Base-by-base conservation (phyloP, 352 stramenopile species). In the Phytophthora foliorum region DNA sequence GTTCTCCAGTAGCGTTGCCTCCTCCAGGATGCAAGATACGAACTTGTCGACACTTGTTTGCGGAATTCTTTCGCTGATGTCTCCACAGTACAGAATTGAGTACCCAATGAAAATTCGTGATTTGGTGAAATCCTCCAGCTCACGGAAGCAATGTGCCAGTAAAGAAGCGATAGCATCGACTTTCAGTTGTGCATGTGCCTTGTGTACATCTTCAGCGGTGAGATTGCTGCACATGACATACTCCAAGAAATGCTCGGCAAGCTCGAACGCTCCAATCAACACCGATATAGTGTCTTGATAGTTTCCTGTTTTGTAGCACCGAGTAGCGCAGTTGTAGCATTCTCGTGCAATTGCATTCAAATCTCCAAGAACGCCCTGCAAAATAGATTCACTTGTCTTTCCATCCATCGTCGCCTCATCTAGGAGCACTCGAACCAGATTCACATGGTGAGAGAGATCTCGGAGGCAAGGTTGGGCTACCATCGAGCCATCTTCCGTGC, bases 301-400 rank as follows among this genome's bases (percentile, higher is more conserved):
- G 17, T 81, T 73, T 9, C 77, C 63, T 22, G 49, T 60, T 57
- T 91, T 89, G 63, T 86, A 93, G 36, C 77, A 88, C 11, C 53
- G 56, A 27, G 66, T 74, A 0, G 80, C 83, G 53, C 77, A 90
- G 19, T 51, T 72, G 55, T 92, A 93, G 61, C 81, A 80, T 53
- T 93, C 85, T 44, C 83, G 72, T 49, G 80, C 80, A 63, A 93
- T 79, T 14, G 58, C 67, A 24, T 89, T 87, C n/a, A 93, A 49
- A 49, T 93, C 85, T 4, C 51, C 62, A 38, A 91, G 57, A 21
- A 93, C 50, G 11, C 64, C 66, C 24, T 76, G 60, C 19, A 88
- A 45, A 46, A 85, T 72, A 16, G 45, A 45, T 44, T 63, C 50
- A 48, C 49, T 69, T 1, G 56, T 51, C 21, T 78, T 73, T 17